Conservation (phyloP, 305 asterid species). For the Stenogyne calaminthoides region DNA sequence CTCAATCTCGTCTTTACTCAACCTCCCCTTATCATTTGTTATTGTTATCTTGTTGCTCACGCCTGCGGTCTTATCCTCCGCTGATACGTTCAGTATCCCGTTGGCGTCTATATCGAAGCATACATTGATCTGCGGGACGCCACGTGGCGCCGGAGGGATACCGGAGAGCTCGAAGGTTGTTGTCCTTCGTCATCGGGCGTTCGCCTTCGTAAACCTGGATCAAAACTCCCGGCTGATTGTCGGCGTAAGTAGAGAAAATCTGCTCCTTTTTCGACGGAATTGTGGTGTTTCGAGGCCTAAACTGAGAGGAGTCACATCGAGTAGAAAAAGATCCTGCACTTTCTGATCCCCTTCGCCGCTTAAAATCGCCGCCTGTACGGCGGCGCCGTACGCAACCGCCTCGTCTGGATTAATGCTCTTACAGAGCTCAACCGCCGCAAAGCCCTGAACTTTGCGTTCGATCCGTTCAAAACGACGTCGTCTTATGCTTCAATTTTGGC, state of each 20-base stretch:
- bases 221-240: slow-evolving; percentile 54
- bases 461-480: slow-evolving; percentile 65
- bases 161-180: slow-evolving; percentile 59
- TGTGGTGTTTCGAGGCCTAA: slow-evolving; percentile 54
- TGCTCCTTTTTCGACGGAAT: slow-evolving; percentile 63
- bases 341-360: slow-evolving; percentile 53
- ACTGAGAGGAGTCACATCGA: slow-evolving; percentile 62
- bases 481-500: slow-evolving; percentile 50
- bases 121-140: slow-evolving; percentile 58
- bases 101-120: slow-evolving; percentile 61
- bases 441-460: no score
- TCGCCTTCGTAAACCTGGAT: slow-evolving; percentile 65
- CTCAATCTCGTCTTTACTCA: slow-evolving; percentile 66
- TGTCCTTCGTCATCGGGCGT: slow-evolving; percentile 55
- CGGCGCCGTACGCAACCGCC: slow-evolving; percentile 65
- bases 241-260: slow-evolving; percentile 52
- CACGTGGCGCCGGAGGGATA: slow-evolving; percentile 60
- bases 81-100: slow-evolving; percentile 58
- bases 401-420: slow-evolving; percentile 65
- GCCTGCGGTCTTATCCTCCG: slow-evolving; percentile 64
- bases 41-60: slow-evolving; percentile 63
- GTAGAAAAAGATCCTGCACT: slow-evolving; percentile 54
- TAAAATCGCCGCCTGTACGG: slow-evolving; percentile 64
- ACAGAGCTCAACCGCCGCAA: no score
- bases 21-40: slow-evolving; percentile 57